Percentiles rank a stretch among this genome's conserved stretches.
phyloP scores from a whole-genome alignment of 257 asterid genomes.

The Hygrophila difformis region DNA sequence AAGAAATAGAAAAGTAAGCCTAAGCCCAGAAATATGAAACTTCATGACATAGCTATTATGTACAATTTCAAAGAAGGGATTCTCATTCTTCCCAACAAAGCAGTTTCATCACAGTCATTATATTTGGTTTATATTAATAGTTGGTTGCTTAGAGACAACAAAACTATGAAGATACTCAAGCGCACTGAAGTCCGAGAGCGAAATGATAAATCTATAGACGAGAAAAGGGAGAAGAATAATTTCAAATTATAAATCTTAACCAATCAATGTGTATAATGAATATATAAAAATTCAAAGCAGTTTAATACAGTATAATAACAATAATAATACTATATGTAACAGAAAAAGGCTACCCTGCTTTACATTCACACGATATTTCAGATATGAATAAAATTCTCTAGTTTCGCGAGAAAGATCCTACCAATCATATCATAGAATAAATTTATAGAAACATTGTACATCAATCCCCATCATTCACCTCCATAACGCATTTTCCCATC shows the following conservation, averaged over 20 bases:
- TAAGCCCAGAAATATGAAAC: background rate
- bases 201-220: no score
- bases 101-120: no score
- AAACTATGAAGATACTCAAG: no score
- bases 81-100: background rate
- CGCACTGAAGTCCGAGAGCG: no score
- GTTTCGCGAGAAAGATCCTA: no score
- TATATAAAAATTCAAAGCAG: background rate
- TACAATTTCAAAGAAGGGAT: background rate
- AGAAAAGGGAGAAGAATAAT: no score
- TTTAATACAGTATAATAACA: no score
- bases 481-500: no score
- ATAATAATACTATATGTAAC: background rate
- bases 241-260: background rate
- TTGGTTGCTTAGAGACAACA: no score
- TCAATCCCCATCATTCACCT: no score
- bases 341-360: background rate
- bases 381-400: background rate
- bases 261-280: background rate
- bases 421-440: no score
- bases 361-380: background rate
- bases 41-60: background rate
- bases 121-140: no score
- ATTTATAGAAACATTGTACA: background rate
- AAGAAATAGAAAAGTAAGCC: background rate